A percentile compares a stretch with the other conserved stretches of the same genome.
These are phyloP conservation scores for Hamamelis virginiana DNA, from an alignment of 164 flowering plant genomes.

Conservation along the genomic window DNA sequence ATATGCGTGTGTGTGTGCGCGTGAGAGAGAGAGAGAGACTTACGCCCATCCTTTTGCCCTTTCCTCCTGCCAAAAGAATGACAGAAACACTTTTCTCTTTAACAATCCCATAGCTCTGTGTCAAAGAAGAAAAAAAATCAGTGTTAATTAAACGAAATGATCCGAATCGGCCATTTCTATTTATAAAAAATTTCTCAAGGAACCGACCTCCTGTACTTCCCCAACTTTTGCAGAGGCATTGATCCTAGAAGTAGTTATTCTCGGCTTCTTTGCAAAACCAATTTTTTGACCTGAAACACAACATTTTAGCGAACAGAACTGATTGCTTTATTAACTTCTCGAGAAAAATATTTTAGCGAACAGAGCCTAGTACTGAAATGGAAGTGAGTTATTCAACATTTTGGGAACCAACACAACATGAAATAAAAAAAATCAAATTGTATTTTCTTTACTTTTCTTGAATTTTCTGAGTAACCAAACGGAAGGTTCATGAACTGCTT, in stretches of 20 bases:
- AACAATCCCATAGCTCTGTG: slow-evolving; percentile 29
- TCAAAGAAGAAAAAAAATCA: neutral
- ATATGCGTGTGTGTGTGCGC: no score
- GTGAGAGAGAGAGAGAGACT: slow-evolving; percentile 20
- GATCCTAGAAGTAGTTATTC: neutral
- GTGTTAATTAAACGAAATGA: neutral
- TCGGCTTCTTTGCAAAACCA: neutral
- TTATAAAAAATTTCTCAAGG: neutral
- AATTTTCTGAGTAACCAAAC: neutral
- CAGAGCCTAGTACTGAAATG: no score
- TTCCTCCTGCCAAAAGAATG: slow-evolving; percentile 90
- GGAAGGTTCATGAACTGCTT: neutral
- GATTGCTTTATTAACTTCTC: neutral
- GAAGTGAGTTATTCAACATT: no score
- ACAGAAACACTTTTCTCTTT: slow-evolving; percentile 81
- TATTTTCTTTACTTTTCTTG: neutral
- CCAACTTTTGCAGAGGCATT: slow-evolving; percentile 15
- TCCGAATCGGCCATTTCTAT: neutral
- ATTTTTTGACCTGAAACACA: slow-evolving; percentile 10
- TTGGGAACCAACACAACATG: no score
- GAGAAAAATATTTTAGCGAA: neutral
- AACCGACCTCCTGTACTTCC: slow-evolving; percentile 9
- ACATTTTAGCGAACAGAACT: neutral
- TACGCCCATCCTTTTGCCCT: slow-evolving; percentile 97
- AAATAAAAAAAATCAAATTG: no score